Evolutionary conservation across 1,284 basidiomycete species (phyloP), one percentile per base, ranked within the genome.

Genomic region (Wallemia ichthyophaga): DNA sequence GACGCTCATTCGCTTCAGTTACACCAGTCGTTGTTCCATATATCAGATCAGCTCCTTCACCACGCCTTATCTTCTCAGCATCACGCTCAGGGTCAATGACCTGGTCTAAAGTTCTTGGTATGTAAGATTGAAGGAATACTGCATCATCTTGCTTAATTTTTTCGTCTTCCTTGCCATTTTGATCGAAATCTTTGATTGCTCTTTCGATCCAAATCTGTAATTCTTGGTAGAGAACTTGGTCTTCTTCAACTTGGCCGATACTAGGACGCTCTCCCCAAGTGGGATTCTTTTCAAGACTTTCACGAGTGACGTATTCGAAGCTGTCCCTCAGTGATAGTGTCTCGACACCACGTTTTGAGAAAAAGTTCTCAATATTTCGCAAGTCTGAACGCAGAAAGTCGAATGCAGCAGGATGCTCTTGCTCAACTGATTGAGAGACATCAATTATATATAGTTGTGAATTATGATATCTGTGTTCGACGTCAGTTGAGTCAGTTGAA

Each of bases 341-440:
- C 53, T 66, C 70, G 55, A 84, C 81, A 0, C 86, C 86, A 24
- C 80, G 76, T 62, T 80, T 74, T 1, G 76, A 73, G 69, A 96
- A 99, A 69, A 86, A 98, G 48, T 88, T 87, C 63, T 96, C 89
- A 37, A 92, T 75, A 68, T 98, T 96, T 64, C 79, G 81, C 58
- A 99, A 76, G 70, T 99, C 94, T 48, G 77, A 81, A 27, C 92
- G 81, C 56, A 99, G 74, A 70, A 99, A 99, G 69, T 99, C 92
- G 67, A 88, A 94, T 0, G 89, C 87, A 33, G 82, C 76, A 0
- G 92, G 92, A 67, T 99, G 94, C 69, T 98, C 92, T 66, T 96
- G 91, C 67, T 99, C 94, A 53, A 99, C 92, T 59, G 85, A 89
- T 70, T 99, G 94, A 1, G 88, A 94, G 61, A 99, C 94, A 69